Evolutionary conservation across 2,329 filamentous ascomycete species (phyloP), one percentile per base, ranked within the genome.

Genomic region (Fusarium anguioides): DNA sequence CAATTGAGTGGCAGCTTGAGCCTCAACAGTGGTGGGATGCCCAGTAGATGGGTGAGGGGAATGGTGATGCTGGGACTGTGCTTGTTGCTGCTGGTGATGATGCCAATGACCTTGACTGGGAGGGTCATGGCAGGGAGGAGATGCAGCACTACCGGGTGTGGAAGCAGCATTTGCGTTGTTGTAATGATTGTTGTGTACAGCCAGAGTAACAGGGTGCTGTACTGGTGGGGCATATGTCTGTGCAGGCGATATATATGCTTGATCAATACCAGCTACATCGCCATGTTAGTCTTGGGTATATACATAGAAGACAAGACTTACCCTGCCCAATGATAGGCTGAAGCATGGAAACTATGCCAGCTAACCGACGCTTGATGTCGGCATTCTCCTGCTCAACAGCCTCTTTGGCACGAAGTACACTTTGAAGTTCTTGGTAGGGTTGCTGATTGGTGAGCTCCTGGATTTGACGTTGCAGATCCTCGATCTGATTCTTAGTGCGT

Each of bases 391-490:
- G 87, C 79, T 93, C 87, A 51, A 93, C 87, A 15, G 86, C 85
- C 74, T 95, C 91, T 81, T 93, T 94, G 77, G 93, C 89, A 29
- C 87, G 84, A 54, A 95, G 78, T 11, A 89, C 91, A 26, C 87
- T 83, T 77, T 96, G 92, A 20, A 97, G 85, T 75, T 97, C 93
- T 75, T 92, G 89, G 72, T 94, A 94, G 0, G 93, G 92, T 77
- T 94, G 89, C 79, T 93, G 91, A 57, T 86, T 90, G 57, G 91
- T 92, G 69, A 96, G 84, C 64, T 95, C 91, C 54, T 86, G 83
- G 63, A 96, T 94, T 64, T 87, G 85, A 61, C 83, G 84, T 77
- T 96, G 91, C 60, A 96, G 82, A 8, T 80, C 81, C 75, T 95
- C 91, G 70, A 96, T 96, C 77, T 92, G 91, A 58, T 88, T 87